Base-by-base conservation (phyloP, 257 asterid genomes). In the Ballota nigra region DNA sequence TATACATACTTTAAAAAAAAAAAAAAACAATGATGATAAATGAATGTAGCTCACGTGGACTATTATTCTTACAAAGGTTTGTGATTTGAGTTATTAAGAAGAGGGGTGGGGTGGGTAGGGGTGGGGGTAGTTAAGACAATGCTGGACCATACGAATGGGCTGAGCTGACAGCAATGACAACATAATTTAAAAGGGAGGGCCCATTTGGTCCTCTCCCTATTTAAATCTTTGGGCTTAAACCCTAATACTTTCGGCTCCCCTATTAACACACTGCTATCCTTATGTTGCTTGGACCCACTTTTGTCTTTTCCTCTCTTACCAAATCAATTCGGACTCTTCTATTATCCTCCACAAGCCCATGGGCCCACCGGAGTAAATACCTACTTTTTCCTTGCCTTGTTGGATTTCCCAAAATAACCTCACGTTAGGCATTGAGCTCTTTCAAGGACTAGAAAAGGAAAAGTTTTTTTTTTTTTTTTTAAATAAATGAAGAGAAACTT, bases 131-230 rank as follows among this genome's bases (percentile, higher is more conserved):
- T 81, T 74, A 72, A 75, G 71, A 62, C 72, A 22, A 10, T 40
- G 80, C 72, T 83, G 93, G 96, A 85, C 92, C 89, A 83, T 71
- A 52, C 33, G 38, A 65, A 66, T 69, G 71, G 78, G 57, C 55
- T 79, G 73, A 57, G 70, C 72, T 78, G 81, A 63, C 77, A 64
- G 41, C 8, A 9, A 66, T 78, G 80, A 63, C 77, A 64, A 56
- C 8, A 11, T 1, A 49, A 83, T 76, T 85, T 63, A 83, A 85
- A 64, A 28, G 51, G 57, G 68, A 2, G 52, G 87, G 68, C 85
- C 87, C 87, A 76, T 68, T 57, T 70, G 75, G 65, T 72, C 57
- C 64, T 57, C 9, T 28, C 13, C 15, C 33, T 41, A 34, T 68
- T 81, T 22, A 70, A 24, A 22, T 65, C 16, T 47, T 72, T 69